Evolutionary conservation across 1,284 basidiomycete genomes (phyloP).

Genomic region (Marasmius oreades): DNA sequence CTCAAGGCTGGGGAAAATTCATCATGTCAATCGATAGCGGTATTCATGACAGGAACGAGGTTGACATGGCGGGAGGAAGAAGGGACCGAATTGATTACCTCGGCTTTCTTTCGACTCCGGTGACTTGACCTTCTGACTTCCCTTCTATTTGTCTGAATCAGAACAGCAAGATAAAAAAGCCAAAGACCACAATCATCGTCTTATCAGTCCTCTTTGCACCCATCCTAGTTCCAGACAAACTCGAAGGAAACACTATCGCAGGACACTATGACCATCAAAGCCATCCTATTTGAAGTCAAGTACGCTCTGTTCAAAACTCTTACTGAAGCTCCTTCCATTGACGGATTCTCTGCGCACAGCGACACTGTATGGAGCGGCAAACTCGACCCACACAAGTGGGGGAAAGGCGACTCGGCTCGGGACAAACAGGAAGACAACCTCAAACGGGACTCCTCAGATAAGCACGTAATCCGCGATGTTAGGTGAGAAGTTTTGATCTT

Average conservation of each 20-base stretch:
- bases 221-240: background rate
- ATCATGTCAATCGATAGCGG: too few relatives aligned
- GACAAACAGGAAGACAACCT: background rate
- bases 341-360: background rate
- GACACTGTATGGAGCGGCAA: background rate
- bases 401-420: background rate
- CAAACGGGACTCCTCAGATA: background rate
- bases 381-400: background rate
- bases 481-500: background rate
- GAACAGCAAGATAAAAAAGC: background rate
- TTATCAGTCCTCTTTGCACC: background rate
- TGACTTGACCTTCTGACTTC: background rate
- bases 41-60: too few relatives aligned
- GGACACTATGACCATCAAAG: background rate
- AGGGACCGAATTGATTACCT: background rate
- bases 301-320: background rate
- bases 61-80: too few relatives aligned
- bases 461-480: background rate
- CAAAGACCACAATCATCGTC: background rate
- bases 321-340: background rate
- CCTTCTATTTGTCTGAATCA: background rate
- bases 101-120: background rate
- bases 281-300: constrained; percentile 3
- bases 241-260: background rate
- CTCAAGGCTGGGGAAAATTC: too few relatives aligned